Percentiles rank a stretch among this genome's conserved stretches.
Evolutionary conservation across 1,284 basidiomycete genomes (phyloP).

Genomic region (Cutaneotrichosporon cavernicola): DNA sequence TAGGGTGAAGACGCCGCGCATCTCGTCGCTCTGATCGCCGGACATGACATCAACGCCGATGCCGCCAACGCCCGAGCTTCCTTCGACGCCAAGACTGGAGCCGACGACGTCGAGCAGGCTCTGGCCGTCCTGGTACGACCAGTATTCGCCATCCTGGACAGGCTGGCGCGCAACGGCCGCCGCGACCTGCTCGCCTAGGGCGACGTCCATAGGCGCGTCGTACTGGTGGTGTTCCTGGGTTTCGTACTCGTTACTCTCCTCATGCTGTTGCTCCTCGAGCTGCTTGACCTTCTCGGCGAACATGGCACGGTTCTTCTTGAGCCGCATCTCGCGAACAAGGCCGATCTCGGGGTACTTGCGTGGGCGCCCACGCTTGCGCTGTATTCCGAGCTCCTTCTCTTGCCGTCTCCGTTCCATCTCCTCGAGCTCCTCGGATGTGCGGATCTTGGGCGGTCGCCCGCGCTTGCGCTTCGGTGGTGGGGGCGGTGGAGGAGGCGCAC

Average conservation of each 20-base stretch:
- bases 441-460: constrained; percentile 44
- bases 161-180: constrained; percentile 20
- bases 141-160: constrained; percentile 27
- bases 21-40: constrained; percentile 7
- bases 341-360: constrained; percentile 47
- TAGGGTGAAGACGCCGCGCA: constrained; percentile 23
- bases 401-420: constrained; percentile 34
- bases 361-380: constrained; percentile 41
- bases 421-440: constrained; percentile 39
- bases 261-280: constrained; percentile 23
- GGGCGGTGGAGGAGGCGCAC: constrained; percentile 16
- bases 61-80: background rate
- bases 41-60: constrained; percentile 14
- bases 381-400: constrained; percentile 38
- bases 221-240: background rate
- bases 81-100: background rate
- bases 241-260: constrained; percentile 13
- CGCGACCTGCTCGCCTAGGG: constrained; percentile 23
- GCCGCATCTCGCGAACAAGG: constrained; percentile 47
- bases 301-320: constrained; percentile 46
- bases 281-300: constrained; percentile 36
- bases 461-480: constrained; percentile 23
- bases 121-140: constrained; percentile 39
- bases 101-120: constrained; percentile 41
- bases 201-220: constrained; percentile 11